These are phyloP conservation scores for Scheffersomyces illinoinensis DNA, from an alignment of 1,139 yeast genomes.

Conservation along the genomic window DNA sequence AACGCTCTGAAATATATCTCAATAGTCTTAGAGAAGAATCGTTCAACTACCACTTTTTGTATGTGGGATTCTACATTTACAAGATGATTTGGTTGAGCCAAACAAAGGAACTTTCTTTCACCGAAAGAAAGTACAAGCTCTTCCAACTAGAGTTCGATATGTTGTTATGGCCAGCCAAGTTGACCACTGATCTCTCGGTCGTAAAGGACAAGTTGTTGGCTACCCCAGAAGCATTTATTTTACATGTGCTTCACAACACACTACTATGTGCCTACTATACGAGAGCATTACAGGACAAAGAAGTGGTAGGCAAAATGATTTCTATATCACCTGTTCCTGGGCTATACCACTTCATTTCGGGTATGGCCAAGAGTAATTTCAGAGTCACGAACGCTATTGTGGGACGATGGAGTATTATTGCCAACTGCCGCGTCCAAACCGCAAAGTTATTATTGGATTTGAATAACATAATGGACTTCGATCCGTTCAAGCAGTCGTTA, in stretches of 20 bases:
- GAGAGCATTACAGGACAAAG: conserved; percentile 12
- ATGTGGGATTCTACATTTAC: conserved; percentile 15
- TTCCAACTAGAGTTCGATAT: conserved; percentile 22
- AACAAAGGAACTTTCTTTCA: conserved; percentile 5
- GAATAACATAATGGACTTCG: conserved; percentile 21
- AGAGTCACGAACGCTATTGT: conserved; percentile 17
- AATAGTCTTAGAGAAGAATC: conserved; percentile 12
- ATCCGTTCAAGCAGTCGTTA: conserved; percentile 5
- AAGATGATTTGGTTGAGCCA: conserved; percentile 17
- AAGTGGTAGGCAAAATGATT: conserved; percentile 15
- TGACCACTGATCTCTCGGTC: conserved; percentile 19
- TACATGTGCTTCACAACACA: conserved; percentile 22
- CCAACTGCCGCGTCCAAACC: conserved; percentile 17
- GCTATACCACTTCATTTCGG: conserved; percentile 21
- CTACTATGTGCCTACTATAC: conserved; percentile 19
- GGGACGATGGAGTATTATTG: conserved; percentile 19
- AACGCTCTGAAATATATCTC: conserved; percentile 3
- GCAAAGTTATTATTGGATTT: conserved; percentile 13
- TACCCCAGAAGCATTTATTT: conserved; percentile 21
- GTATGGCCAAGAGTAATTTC: conserved; percentile 23
- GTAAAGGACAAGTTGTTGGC: conserved; percentile 21
- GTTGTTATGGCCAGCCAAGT: conserved; percentile 25
- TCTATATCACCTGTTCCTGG: conserved; percentile 24
- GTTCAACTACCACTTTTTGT: conserved; percentile 18
- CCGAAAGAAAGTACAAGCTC: conserved; percentile 11